These are phyloP conservation scores for Mimosa pudica DNA, from an alignment of 306 rosid genomes.

Conservation along the genomic window DNA sequence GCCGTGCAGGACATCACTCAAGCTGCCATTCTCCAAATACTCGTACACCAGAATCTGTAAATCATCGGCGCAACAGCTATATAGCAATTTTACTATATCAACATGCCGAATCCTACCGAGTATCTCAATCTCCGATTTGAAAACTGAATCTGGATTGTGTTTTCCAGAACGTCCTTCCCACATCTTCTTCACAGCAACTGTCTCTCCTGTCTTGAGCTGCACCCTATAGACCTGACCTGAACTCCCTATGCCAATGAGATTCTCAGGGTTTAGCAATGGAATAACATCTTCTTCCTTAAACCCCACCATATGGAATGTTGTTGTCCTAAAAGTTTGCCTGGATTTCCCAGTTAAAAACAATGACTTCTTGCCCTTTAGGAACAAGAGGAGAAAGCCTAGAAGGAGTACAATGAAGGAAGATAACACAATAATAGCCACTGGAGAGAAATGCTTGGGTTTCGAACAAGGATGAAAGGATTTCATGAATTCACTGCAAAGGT, in stretches of 20 bases:
- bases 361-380: constrained; percentile 42
- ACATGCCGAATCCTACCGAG: constrained; percentile 76
- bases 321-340: constrained; percentile 43
- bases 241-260: constrained; percentile 69
- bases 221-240: constrained; percentile 72
- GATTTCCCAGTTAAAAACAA: constrained; percentile 35
- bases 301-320: constrained; percentile 61
- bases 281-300: constrained; percentile 66
- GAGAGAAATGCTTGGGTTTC: constrained; percentile 42
- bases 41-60: constrained; percentile 66
- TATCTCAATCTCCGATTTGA: constrained; percentile 71
- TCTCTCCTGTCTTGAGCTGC: constrained; percentile 58
- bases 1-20: constrained; percentile 58
- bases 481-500: constrained; percentile 58
- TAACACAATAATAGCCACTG: constrained; percentile 37
- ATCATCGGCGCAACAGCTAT: constrained; percentile 64
- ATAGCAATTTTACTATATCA: constrained; percentile 73
- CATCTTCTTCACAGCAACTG: constrained; percentile 72
- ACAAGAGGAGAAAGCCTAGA: constrained; percentile 50
- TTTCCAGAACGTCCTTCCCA: constrained; percentile 43
- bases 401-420: constrained; percentile 41
- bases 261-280: constrained; percentile 44
- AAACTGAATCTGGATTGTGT: constrained; percentile 47
- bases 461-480: constrained; percentile 55
- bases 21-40: constrained; percentile 36